Evolutionary conservation across 2,329 filamentous ascomycete genomes (phyloP).

Genomic region (Ramichloridium luteum): DNA sequence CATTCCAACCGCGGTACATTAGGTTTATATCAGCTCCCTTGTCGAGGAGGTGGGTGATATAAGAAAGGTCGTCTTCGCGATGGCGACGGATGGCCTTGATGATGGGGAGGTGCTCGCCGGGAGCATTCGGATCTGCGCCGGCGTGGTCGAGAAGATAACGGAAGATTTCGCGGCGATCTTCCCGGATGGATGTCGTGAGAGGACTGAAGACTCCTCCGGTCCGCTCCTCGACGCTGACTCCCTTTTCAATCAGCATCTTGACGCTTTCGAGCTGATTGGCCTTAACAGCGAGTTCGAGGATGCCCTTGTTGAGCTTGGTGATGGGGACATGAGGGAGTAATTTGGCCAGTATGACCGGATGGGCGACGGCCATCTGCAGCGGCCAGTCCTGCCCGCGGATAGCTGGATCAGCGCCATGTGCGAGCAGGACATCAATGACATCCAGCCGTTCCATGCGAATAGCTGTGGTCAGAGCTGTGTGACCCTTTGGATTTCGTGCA

Average conservation of each 20-base stretch:
- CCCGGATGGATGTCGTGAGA: slow-evolving; percentile 54
- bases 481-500: slow-evolving; percentile 40
- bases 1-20: slow-evolving; percentile 55
- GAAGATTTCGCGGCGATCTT: slow-evolving; percentile 50
- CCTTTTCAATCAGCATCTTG: slow-evolving; percentile 51
- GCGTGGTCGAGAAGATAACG: slow-evolving; percentile 45
- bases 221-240: slow-evolving; percentile 57
- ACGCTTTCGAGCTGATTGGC: slow-evolving; percentile 56
- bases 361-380: slow-evolving; percentile 53
- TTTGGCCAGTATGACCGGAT: slow-evolving; percentile 47
- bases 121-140: slow-evolving; percentile 52
- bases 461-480: slow-evolving; percentile 53
- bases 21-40: slow-evolving; percentile 57
- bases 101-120: slow-evolving; percentile 58
- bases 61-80: slow-evolving; percentile 43
- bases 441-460: slow-evolving; percentile 49
- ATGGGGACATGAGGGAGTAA: slow-evolving; percentile 47
- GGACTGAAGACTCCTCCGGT: slow-evolving; percentile 62
- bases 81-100: slow-evolving; percentile 55
- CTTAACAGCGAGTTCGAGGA: slow-evolving; percentile 55
- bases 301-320: slow-evolving; percentile 51
- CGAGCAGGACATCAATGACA: slow-evolving; percentile 47
- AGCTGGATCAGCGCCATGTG: slow-evolving; percentile 48
- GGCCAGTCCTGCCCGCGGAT: slow-evolving; percentile 59
- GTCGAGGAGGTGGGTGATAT: slow-evolving; percentile 50